Conservation (phyloP, 2,329 filamentous ascomycete genomes). For the Monosporascus sp. region DNA sequence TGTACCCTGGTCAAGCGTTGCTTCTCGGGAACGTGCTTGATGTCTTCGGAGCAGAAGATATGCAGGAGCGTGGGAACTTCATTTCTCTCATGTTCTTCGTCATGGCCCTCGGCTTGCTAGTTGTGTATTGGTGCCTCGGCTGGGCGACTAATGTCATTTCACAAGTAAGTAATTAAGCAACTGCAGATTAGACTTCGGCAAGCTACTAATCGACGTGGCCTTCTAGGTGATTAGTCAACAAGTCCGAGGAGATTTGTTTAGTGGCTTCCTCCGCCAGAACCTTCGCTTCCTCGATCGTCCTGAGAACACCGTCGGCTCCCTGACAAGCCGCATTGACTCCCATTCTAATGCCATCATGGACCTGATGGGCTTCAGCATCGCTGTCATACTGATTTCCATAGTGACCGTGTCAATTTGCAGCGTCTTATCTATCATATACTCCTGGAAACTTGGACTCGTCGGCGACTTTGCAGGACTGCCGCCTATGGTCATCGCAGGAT, state of each 20-base stretch:
- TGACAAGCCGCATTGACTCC: conserved; percentile 26
- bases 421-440: conserved; percentile 34
- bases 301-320: conserved; percentile 28
- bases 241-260: conserved; percentile 22
- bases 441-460: conserved; percentile 41
- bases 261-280: conserved; percentile 31
- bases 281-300: conserved; percentile 34
- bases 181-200: background rate
- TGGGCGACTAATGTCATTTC: conserved; percentile 23
- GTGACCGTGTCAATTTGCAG: conserved; percentile 34
- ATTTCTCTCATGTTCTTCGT: conserved; percentile 40
- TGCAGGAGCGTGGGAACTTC: conserved; percentile 29
- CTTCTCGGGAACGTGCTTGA: conserved; percentile 31
- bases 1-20: conserved; percentile 43
- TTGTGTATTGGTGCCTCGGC: conserved; percentile 33
- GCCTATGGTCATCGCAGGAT: conserved; percentile 35
- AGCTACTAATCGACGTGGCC: conserved; percentile 20
- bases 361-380: conserved; percentile 38
- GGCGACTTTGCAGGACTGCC: conserved; percentile 36
- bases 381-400: conserved; percentile 34
- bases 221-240: conserved; percentile 28
- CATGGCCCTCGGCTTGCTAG: conserved; percentile 28
- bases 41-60: conserved; percentile 32
- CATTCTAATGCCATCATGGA: conserved; percentile 38
- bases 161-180: conserved; percentile 29